Conservation (phyloP, 2,329 filamentous ascomycete genomes). For the Alternaria sp. region DNA sequence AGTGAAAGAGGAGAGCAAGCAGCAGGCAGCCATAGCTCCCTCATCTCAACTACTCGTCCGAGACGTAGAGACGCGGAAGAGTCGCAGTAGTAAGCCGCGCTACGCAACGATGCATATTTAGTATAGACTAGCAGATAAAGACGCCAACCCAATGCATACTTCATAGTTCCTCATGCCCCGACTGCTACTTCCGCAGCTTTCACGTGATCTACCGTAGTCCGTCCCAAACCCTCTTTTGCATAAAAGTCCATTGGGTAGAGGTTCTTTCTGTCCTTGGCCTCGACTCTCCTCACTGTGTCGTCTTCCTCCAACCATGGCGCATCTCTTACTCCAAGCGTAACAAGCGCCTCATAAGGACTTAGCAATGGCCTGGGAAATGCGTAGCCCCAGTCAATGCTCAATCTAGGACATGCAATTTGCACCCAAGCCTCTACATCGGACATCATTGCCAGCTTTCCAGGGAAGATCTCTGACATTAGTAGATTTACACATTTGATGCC, state of each 20-base stretch:
- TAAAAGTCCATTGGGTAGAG: conserved; percentile 99
- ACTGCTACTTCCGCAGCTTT: conserved; percentile 27
- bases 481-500: conserved; percentile 85
- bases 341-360: conserved; percentile 93
- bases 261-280: conserved; percentile 57
- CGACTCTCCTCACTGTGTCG: conserved; percentile 25
- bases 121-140: neutral
- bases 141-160: neutral
- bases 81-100: accelerated
- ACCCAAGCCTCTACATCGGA: conserved; percentile 95
- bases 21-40: neutral
- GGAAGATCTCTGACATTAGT: conserved; percentile 93
- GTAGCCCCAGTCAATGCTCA: conserved; percentile 99
- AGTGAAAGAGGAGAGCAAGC: conserved; percentile 1
- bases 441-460: conserved; percentile 94
- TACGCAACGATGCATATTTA: neutral
- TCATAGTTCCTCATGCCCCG: neutral
- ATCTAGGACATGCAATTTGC: conserved; percentile 92
- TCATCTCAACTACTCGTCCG: neutral
- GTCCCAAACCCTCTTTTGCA: conserved; percentile 85
- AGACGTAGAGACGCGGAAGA: neutral
- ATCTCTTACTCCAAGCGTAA: conserved; percentile 80
- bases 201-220: conserved; percentile 63
- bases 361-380: conserved; percentile 87
- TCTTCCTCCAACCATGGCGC: conserved; percentile 68